phyloP scores from a whole-genome alignment of 2,329 filamentous ascomycete species.

The Microascus cirrosus region DNA sequence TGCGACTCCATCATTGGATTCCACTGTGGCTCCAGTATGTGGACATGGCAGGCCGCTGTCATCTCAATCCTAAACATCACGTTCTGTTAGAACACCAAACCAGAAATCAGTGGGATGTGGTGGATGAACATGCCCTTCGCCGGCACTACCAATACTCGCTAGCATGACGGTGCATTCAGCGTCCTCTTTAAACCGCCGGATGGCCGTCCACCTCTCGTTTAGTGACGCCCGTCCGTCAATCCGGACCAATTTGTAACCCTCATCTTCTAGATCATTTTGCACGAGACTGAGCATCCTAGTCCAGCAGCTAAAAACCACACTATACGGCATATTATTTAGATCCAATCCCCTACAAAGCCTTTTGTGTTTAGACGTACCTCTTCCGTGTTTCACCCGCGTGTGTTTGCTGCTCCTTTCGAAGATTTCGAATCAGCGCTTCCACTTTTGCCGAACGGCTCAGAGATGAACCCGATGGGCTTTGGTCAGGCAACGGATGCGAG shows the following conservation, averaged over 20 bases:
- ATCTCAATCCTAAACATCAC: conserved; percentile 13
- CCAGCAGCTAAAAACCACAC: conserved; percentile 17
- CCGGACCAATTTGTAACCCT: conserved; percentile 9
- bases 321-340: conserved; percentile 8
- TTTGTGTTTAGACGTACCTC: neutral
- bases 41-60: conserved; percentile 15
- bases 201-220: conserved; percentile 2
- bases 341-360: neutral
- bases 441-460: too few species aligned
- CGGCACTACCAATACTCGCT: conserved; percentile 17
- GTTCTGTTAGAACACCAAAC: neutral
- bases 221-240: conserved; percentile 15
- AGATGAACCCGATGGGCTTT: too few species aligned
- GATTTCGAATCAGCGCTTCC: too few species aligned
- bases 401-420: too few species aligned
- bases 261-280: conserved; percentile 5
- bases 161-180: conserved; percentile 15
- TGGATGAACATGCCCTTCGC: conserved; percentile 17
- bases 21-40: conserved; percentile 21
- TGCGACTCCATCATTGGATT: conserved; percentile 21
- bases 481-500: too few species aligned
- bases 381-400: neutral
- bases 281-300: conserved; percentile 18
- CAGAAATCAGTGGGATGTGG: neutral
- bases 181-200: conserved; percentile 9